phyloP scores from a whole-genome alignment of 208 protist genomes.

The Leishmania braziliensis region DNA sequence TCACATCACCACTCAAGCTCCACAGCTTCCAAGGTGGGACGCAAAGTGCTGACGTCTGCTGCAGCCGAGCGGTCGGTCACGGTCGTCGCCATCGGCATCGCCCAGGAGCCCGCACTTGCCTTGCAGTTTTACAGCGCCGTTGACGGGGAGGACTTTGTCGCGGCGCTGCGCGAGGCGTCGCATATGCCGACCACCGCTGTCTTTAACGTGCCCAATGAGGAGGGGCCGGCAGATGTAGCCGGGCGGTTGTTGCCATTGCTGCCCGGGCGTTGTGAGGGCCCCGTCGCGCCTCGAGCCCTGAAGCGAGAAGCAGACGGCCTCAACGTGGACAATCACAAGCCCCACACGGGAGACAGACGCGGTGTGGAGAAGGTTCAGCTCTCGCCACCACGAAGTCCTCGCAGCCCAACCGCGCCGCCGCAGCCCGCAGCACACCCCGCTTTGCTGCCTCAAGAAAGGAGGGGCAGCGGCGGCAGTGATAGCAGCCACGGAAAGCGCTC shows the following conservation, averaged over 20 bases:
- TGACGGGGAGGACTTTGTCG: slow-evolving; percentile 28
- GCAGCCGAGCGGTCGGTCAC: background rate
- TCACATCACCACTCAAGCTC: background rate
- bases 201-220: slow-evolving; percentile 18
- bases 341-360: background rate
- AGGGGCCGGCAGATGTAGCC: slow-evolving; percentile 13
- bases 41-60: background rate
- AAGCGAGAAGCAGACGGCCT: slow-evolving; percentile 1
- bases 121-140: slow-evolving; percentile 26
- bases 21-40: background rate
- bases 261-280: slow-evolving; percentile 11
- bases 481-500: background rate
- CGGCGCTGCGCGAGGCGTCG: slow-evolving; percentile 17
- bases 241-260: slow-evolving; percentile 5
- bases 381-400: background rate
- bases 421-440: background rate
- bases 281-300: slow-evolving; percentile 12
- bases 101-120: slow-evolving; percentile 31
- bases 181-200: slow-evolving; percentile 7
- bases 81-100: slow-evolving; percentile 32
- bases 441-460: background rate
- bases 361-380: background rate
- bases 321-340: background rate
- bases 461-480: background rate
- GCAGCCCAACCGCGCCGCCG: background rate